These are phyloP conservation scores for Trichoderma reesei DNA, from an alignment of 495 filamentous ascomycete genomes.

Conservation along the genomic window DNA sequence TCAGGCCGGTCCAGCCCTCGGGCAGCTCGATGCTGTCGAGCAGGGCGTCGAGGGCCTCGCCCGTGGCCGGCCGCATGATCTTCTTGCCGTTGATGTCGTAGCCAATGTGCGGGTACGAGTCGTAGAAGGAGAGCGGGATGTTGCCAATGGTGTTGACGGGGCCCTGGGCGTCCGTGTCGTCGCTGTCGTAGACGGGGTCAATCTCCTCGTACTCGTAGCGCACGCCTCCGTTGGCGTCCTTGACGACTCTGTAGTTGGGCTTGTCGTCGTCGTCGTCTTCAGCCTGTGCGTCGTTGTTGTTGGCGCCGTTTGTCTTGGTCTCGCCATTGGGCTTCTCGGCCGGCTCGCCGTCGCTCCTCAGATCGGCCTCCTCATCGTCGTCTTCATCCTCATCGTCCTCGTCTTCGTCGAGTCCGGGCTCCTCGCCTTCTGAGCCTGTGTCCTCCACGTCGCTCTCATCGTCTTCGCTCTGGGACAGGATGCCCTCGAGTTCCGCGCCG, in stretches of 20 bases:
- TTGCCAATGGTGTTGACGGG: conserved; percentile 86
- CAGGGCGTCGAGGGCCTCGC: conserved; percentile 85
- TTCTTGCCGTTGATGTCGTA: conserved; percentile 98
- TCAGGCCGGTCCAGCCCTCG: conserved; percentile 94
- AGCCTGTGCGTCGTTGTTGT: too few relatives aligned
- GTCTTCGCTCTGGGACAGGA: conserved; percentile 48
- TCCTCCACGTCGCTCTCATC: conserved; percentile 34
- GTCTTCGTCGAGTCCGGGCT: conserved; percentile 15
- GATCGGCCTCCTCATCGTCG: conserved; percentile 20
- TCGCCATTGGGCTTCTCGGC: conserved; percentile 26
- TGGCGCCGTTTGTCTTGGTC: conserved; percentile 17
- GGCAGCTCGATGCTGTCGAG: conserved; percentile 96
- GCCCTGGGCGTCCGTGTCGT: conserved; percentile 76
- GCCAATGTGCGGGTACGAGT: conserved; percentile 94
- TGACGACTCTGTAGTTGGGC: conserved; percentile 50
- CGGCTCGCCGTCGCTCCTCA: conserved; percentile 22
- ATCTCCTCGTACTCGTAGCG: conserved; percentile 73
- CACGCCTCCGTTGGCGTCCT: conserved; percentile 43
- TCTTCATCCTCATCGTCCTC: conserved; percentile 30
- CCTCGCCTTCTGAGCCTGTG: conserved; percentile 34
- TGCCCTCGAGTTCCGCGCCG: conserved; percentile 51
- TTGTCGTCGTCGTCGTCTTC: conserved; percentile 29
- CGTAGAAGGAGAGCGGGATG: conserved; percentile 90
- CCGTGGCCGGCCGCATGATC: conserved; percentile 90
- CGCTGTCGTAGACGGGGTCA: conserved; percentile 90